Percentiles rank a stretch among this genome's conserved stretches.
phyloP scores from a whole-genome alignment of 305 asterid species.

The Coffea humblotiana region DNA sequence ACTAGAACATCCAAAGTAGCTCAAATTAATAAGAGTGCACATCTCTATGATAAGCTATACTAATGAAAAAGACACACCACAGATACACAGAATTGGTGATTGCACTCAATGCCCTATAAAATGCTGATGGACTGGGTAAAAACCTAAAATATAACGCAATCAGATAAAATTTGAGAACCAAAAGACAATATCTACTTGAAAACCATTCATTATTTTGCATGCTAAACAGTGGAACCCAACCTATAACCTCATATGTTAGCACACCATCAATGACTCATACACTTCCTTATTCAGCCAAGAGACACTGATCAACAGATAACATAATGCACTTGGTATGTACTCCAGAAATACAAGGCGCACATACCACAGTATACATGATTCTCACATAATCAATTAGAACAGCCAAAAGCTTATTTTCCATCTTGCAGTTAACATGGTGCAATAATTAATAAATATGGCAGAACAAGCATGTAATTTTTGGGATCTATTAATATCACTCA shows the following conservation, averaged over 20 bases:
- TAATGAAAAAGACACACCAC: background rate
- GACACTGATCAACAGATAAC: background rate
- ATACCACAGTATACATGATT: background rate
- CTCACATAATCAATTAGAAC: background rate
- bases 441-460: background rate
- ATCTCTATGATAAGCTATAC: background rate
- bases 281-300: background rate
- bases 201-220: background rate
- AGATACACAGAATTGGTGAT: background rate
- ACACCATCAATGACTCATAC: background rate
- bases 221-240: background rate
- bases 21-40: background rate
- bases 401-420: background rate
- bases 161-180: background rate
- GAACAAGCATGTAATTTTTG: background rate
- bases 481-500: background rate
- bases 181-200: background rate
- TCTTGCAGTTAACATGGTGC: background rate
- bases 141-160: background rate
- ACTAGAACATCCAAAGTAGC: background rate
- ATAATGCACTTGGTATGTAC: background rate
- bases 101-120: background rate
- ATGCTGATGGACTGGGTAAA: background rate
- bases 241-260: background rate
- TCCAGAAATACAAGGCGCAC: background rate